Conservation (phyloP, 225 moss, liverwort and hornwort genomes). For the Polytrichum commune region DNA sequence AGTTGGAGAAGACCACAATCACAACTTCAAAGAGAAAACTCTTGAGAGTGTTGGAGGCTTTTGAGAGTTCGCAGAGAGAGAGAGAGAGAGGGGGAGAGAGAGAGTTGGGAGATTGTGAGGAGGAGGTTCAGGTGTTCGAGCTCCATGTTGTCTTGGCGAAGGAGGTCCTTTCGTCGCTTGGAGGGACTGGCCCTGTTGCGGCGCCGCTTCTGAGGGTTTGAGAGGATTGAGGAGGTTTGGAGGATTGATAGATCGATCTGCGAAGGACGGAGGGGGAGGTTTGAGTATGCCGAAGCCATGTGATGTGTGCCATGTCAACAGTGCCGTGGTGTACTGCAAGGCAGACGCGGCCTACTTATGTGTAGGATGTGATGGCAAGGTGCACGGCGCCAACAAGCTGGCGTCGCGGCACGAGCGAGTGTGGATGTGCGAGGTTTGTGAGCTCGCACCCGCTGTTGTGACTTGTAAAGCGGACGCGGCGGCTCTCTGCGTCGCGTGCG, state of each 20-base stretch:
- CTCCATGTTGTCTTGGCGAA: slow-evolving; percentile 4
- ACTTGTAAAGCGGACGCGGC: slow-evolving; percentile 96
- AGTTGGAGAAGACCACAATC: no score
- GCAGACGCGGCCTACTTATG: slow-evolving; percentile 87
- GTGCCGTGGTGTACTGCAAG: slow-evolving; percentile 80
- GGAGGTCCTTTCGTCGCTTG: slow-evolving; percentile 7
- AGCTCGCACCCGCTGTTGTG: slow-evolving; percentile 80
- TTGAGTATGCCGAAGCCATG: slow-evolving; percentile 93
- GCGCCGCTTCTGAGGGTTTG: background rate
- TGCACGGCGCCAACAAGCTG: slow-evolving; percentile 88
- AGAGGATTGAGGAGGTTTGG: background rate
- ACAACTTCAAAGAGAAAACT: no score
- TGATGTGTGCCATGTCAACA: slow-evolving; percentile 76
- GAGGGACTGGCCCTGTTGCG: background rate
- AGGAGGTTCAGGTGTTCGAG: background rate
- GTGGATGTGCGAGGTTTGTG: slow-evolving; percentile 93
- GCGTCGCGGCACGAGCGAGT: slow-evolving; percentile 91
- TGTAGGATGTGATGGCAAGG: slow-evolving; percentile 69
- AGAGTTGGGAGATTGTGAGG: background rate
- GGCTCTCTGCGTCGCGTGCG: slow-evolving; percentile 71
- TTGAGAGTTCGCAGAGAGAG: background rate
- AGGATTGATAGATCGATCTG: no score
- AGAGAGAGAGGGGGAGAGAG: background rate
- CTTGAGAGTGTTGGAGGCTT: background rate
- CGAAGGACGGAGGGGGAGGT: background rate